Percentiles rank a stretch among this genome's conserved stretches.
phyloP scores from a whole-genome alignment of 345 rosid species.

The Linum usitatissimum region DNA sequence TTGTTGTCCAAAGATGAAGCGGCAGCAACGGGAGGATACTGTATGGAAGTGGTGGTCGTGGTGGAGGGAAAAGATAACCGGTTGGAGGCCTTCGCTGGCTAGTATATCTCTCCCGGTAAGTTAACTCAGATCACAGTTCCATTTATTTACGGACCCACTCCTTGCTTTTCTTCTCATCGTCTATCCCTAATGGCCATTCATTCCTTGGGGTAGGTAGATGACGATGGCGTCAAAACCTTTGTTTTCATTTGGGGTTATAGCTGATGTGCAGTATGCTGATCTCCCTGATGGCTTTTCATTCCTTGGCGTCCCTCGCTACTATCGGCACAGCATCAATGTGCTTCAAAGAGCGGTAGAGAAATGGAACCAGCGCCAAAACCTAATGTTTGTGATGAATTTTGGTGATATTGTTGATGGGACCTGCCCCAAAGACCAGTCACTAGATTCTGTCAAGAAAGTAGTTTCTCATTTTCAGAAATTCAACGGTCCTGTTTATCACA shows the following conservation, averaged over 20 bases:
- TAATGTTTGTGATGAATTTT: constrained; percentile 57
- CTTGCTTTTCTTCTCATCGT: too few relatives aligned
- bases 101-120: too few relatives aligned
- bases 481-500: constrained; percentile 60
- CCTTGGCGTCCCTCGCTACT: constrained; percentile 72
- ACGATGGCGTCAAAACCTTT: constrained; percentile 56
- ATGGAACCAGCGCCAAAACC: constrained; percentile 56
- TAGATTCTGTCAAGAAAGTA: constrained; percentile 41
- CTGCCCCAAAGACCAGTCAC: constrained; percentile 66
- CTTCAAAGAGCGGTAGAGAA: constrained; percentile 60
- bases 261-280: constrained; percentile 90
- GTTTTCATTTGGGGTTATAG: constrained; percentile 80
- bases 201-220: neutral
- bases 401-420: constrained; percentile 84
- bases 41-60: too few relatives aligned
- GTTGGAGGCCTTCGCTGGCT: too few relatives aligned
- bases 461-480: constrained; percentile 49
- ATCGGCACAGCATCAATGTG: constrained; percentile 63
- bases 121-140: too few relatives aligned
- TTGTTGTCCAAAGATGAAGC: too few relatives aligned
- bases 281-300: constrained; percentile 79
- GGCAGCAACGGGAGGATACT: too few relatives aligned
- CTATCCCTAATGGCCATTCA: too few relatives aligned
- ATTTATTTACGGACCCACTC: too few relatives aligned
- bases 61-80: too few relatives aligned